phyloP scores from a whole-genome alignment of 2,329 filamentous ascomycete species.

The Beauveria scarabaeidicola region DNA sequence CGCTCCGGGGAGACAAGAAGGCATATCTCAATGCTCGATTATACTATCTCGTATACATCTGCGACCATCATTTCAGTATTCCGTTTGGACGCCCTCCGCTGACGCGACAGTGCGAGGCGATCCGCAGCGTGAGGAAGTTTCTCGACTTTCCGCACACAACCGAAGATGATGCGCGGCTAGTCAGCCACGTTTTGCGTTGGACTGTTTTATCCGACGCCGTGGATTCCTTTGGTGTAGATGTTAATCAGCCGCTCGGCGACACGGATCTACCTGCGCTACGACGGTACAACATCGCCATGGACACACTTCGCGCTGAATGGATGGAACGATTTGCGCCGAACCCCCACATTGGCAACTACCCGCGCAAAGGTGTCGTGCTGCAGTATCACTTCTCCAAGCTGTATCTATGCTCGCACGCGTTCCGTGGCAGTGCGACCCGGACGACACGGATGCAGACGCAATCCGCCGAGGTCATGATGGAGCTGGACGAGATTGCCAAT shows the following conservation, averaged over 20 bases:
- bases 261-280: slow-evolving; percentile 12
- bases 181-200: slow-evolving; percentile 16
- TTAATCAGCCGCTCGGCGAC: slow-evolving; percentile 8
- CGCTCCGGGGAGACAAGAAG: slow-evolving; percentile 36
- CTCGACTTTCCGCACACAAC: slow-evolving; percentile 16
- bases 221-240: slow-evolving; percentile 11
- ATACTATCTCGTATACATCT: slow-evolving; percentile 41
- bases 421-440: slow-evolving; percentile 7
- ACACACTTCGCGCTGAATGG: slow-evolving; percentile 11
- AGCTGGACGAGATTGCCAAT: slow-evolving; percentile 9
- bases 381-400: slow-evolving; percentile 14
- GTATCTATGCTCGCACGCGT: slow-evolving; percentile 12
- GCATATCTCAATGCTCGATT: slow-evolving; percentile 47
- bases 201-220: slow-evolving; percentile 11
- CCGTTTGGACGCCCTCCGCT: slow-evolving; percentile 24
- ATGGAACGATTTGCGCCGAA: slow-evolving; percentile 8
- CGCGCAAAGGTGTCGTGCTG: slow-evolving; percentile 12
- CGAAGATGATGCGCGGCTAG: slow-evolving; percentile 15
- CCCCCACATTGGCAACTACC: slow-evolving; percentile 12
- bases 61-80: slow-evolving; percentile 26
- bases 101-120: slow-evolving; percentile 17
- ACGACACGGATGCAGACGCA: background rate
- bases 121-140: slow-evolving; percentile 21
- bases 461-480: slow-evolving; percentile 5
- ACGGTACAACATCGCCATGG: slow-evolving; percentile 11